phyloP scores from a whole-genome alignment of 805 yeast genomes.

The Lipomyces sp. region DNA sequence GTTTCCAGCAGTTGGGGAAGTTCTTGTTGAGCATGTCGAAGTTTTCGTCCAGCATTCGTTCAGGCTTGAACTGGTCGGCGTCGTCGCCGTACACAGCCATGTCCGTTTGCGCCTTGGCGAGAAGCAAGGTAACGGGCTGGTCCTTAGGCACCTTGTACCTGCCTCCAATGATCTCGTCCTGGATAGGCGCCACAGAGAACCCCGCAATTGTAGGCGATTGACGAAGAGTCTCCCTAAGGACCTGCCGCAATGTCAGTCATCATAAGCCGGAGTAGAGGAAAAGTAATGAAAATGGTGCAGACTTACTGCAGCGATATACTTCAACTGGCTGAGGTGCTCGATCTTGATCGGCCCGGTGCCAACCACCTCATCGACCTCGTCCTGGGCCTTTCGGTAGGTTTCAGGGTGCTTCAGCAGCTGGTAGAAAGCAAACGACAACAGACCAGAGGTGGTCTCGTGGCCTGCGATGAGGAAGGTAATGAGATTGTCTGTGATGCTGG shows the following conservation, averaged over 20 bases:
- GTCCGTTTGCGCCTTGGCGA: slow-evolving; percentile 8
- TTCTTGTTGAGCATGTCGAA: slow-evolving; percentile 4
- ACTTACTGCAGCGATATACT: slow-evolving; percentile 9
- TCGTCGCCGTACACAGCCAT: slow-evolving; percentile 9
- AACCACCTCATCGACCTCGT: slow-evolving; percentile 12
- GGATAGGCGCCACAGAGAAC: slow-evolving; percentile 6
- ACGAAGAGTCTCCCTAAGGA: slow-evolving; percentile 8
- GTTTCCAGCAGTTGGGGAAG: slow-evolving; percentile 2
- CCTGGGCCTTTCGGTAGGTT: slow-evolving; percentile 9
- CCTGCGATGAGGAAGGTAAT: slow-evolving; percentile 10
- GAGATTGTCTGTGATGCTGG: slow-evolving; percentile 9
- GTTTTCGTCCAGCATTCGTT: slow-evolving; percentile 6
- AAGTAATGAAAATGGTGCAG: slow-evolving; percentile 3
- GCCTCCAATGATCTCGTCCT: slow-evolving; percentile 7
- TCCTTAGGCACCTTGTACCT: slow-evolving; percentile 9
- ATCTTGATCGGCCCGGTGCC: slow-evolving; percentile 9
- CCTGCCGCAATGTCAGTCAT: slow-evolving; percentile 2
- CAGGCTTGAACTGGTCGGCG: slow-evolving; percentile 14
- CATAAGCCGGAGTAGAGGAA: slow-evolving; percentile 3
- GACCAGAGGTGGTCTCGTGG: slow-evolving; percentile 11
- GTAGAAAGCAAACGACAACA: slow-evolving; percentile 8
- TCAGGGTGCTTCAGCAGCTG: slow-evolving; percentile 11
- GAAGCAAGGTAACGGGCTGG: not conserved
- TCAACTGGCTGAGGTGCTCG: slow-evolving; percentile 9
- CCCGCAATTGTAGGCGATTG: not conserved